Evolutionary conservation across 192 early-diverging fungal species (phyloP).

Genomic region (Linnemannia elongata): DNA sequence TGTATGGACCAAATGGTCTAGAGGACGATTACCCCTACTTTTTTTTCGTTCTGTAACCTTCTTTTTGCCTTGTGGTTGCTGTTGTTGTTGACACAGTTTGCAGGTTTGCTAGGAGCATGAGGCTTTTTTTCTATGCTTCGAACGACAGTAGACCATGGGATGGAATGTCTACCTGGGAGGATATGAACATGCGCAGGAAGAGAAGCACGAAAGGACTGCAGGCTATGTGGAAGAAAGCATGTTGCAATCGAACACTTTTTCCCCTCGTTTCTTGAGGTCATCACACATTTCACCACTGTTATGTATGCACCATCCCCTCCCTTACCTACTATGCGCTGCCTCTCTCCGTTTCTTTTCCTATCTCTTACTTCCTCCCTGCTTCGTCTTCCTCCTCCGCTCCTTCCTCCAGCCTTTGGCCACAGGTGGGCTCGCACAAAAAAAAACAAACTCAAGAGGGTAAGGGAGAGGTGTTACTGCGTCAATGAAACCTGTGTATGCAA

Average conservation of each 20-base stretch:
- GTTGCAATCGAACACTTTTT: neutral
- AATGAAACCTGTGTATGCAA: neutral
- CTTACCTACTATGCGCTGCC: neutral
- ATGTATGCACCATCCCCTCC: neutral
- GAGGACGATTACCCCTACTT: neutral
- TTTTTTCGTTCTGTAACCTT: neutral
- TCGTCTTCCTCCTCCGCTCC: neutral
- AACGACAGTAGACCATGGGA: neutral
- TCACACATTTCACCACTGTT: neutral
- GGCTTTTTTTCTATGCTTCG: too few species aligned
- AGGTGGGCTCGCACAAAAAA: conserved; percentile 5
- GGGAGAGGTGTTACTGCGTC: neutral
- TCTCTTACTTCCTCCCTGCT: neutral
- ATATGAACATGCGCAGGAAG: neutral
- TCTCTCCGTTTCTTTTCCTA: neutral
- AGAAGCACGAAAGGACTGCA: neutral
- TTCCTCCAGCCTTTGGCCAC: neutral
- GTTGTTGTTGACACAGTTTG: neutral
- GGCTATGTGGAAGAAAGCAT: neutral
- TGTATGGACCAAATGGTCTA: neutral
- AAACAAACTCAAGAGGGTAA: neutral
- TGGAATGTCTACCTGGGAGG: neutral
- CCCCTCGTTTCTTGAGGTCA: neutral
- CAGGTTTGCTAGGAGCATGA: neutral
- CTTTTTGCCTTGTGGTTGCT: neutral